Base-by-base conservation (phyloP, 2,329 filamentous ascomycete genomes). In the Plenodomus biglobosus region DNA sequence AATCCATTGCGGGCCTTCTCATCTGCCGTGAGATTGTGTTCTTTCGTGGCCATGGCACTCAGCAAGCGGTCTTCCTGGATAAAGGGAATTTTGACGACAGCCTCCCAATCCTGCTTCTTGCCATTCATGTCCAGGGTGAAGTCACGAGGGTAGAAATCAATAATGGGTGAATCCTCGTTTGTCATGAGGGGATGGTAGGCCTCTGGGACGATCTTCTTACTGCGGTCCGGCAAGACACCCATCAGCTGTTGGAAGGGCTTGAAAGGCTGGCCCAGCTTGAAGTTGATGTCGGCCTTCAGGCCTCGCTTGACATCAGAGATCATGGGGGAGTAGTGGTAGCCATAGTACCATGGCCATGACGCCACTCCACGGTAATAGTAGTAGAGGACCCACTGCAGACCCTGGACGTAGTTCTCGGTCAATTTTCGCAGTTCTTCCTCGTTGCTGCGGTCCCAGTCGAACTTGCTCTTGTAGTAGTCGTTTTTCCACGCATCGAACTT, bases 41-140 rank as follows among this genome's bases (percentile, higher is more conserved):
- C 92, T 69, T 87, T 91, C 6, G 91, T 85, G 15, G 81, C 86
- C 88, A 99, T 96, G 7, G 92, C 94, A 32, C 79, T 75, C 46
- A 99, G 78, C 2, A 99, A 78, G 20, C 94, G 84, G 62, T 87
- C 84, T 71, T 99, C 92, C 49, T 99, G 90, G 55, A 99, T 99
- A 73, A 99, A 99, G 0, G 94, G 94, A 65, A 99, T 99, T 73
- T 97, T 99, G 56, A 99, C 91, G 32, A 99, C 92, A 21, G 94
- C 94, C 70, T 99, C 94, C 94, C 94, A 99, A 56, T 99, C 95
- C 88, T 96, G 95, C 76, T 96, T 99, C 78, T 99, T 99, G 50
- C 94, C 95, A 62, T 99, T 97, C 94, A 99, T 97, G 69, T 99
- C 95, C 35, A 99, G 80, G 58, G 95, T 90, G 65, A 99, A 99